A percentile compares a stretch with the other conserved stretches of the same genome.
phyloP scores from a whole-genome alignment of 257 asterid species.

The Nicotiana undulata region DNA sequence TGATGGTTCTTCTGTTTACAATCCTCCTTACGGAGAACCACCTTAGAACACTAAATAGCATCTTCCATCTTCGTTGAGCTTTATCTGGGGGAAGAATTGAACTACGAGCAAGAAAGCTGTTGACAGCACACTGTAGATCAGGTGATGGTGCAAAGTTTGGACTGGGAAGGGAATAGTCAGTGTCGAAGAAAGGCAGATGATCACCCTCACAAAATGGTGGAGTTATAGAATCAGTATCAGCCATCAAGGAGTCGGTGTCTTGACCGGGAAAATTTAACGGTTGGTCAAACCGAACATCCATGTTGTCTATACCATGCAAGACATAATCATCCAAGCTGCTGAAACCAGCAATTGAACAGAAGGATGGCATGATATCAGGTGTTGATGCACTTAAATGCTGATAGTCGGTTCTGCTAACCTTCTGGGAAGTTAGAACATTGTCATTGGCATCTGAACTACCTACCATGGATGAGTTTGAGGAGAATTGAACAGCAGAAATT shows the following conservation, averaged over 20 bases:
- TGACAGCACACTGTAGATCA: conserved; percentile 34
- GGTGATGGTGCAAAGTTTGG: conserved; percentile 30
- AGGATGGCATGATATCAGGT: conserved; percentile 47
- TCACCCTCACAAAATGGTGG: conserved; percentile 35
- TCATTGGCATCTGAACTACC: conserved; percentile 20
- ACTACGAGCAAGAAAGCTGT: conserved; percentile 24
- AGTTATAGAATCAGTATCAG: conserved; percentile 35
- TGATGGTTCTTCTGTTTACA: conserved; percentile 5
- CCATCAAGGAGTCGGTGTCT: conserved; percentile 29
- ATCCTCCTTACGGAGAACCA: conserved; percentile 28
- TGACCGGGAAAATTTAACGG: conserved; percentile 24
- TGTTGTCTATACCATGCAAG: conserved; percentile 41
- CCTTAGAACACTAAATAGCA: conserved; percentile 30
- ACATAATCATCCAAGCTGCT: conserved; percentile 40
- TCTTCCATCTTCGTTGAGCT: conserved; percentile 38
- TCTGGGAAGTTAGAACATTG: conserved; percentile 27
- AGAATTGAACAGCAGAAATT: conserved; percentile 28
- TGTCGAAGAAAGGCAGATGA: conserved; percentile 34
- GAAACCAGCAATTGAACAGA: conserved; percentile 34
- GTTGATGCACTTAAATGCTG: conserved; percentile 29
- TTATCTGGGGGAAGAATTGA: conserved; percentile 16
- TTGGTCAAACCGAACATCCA: conserved; percentile 43
- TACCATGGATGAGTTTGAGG: conserved; percentile 24
- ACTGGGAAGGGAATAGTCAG: conserved; percentile 26
- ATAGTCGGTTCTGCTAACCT: conserved; percentile 24